These are phyloP conservation scores for Daldinia bambusicola DNA, from an alignment of 495 filamentous ascomycete genomes.

Conservation along the genomic window DNA sequence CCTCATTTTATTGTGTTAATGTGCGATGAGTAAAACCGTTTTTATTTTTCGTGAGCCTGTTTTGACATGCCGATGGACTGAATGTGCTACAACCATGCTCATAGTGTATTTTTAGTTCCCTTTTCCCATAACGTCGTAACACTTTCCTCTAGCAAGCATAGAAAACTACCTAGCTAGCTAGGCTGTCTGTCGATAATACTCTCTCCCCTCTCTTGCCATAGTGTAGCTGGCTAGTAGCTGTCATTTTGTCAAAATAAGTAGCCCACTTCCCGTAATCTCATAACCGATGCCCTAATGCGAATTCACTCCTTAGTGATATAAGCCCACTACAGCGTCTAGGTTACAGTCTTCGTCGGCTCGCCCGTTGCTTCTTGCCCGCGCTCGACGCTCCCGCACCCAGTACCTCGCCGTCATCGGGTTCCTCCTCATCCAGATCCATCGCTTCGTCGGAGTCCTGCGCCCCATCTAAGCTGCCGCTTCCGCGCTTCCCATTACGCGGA, in stretches of 20 bases:
- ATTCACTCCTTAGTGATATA: slow-evolving; percentile 9
- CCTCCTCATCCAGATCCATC: slow-evolving; percentile 68
- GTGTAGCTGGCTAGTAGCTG: not conserved
- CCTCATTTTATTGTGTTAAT: not conserved
- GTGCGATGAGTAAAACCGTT: slow-evolving; percentile 1
- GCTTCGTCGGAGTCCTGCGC: slow-evolving; percentile 64
- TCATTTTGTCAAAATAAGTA: not conserved
- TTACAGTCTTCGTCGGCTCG: slow-evolving; percentile 51
- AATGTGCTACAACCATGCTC: not conserved
- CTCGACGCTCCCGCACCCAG: not conserved
- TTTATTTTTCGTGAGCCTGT: slow-evolving; percentile 9
- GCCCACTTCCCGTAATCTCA: not conserved
- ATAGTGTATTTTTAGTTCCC: not conserved
- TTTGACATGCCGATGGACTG: not conserved
- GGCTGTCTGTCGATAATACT: not conserved
- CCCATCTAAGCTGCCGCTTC: slow-evolving; percentile 58
- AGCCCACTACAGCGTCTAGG: too few relatives aligned
- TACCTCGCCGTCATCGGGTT: slow-evolving; percentile 49
- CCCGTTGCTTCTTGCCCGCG: slow-evolving; percentile 50
- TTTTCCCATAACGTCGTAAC: not conserved
- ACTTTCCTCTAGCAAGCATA: not conserved
- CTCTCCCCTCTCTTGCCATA: not conserved
- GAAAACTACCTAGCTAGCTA: not conserved
- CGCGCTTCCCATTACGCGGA: slow-evolving; percentile 51
- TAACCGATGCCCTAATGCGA: not conserved